Base-by-base conservation (phyloP, 257 asterid species). In the Ligustrum vulgare region DNA sequence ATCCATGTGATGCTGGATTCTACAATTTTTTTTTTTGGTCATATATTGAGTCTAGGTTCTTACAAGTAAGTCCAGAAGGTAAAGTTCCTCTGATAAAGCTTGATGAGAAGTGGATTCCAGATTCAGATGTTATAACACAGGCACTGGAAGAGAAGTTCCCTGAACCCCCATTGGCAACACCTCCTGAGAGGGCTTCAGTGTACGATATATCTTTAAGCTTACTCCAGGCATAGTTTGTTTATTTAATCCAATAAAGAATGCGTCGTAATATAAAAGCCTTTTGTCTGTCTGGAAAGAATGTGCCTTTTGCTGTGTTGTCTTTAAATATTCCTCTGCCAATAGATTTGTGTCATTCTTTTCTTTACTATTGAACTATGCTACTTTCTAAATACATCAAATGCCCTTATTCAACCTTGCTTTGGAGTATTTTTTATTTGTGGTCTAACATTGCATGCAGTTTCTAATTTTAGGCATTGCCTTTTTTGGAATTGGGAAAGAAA, bases 91-190 rank as follows among this genome's bases (percentile, higher is more conserved):
- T 90, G 67, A 37, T 94, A 36, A 92, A 91, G 87, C 91, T 94
- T 67, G 99, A 93, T 39, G 98, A 92, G 82, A 87, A 88, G 81
- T 94, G 98, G 98, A 79, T 86, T 73, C 90, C 96, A 31, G 99
- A 94, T 86, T 94, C 99, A 5, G 99, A 94, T 86, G 93, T 93
- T 75, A 94, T 94, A 51, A 86, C 96, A 2, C 96, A 91, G 79
- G 86, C 89, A 51, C 82, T 94, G 47, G 99, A 94, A 80, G 96
- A 92, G 67, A 94, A 91, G 82, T 92, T 88, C 77, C 98, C 99
- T 1, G 86, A 91, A 47, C 98, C 98, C 22, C 67, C 98, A 20
- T 87, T 94, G 80, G 85, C 79, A 39, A 90, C 97, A 10, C 98
- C 97, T 2, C 91, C 93, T 2, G 98, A 91, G 84, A 92, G 87